Evolutionary conservation across 2,329 filamentous ascomycete species (phyloP), one percentile per base, ranked within the genome.

Genomic region (Pseudogymnoascus sp.): DNA sequence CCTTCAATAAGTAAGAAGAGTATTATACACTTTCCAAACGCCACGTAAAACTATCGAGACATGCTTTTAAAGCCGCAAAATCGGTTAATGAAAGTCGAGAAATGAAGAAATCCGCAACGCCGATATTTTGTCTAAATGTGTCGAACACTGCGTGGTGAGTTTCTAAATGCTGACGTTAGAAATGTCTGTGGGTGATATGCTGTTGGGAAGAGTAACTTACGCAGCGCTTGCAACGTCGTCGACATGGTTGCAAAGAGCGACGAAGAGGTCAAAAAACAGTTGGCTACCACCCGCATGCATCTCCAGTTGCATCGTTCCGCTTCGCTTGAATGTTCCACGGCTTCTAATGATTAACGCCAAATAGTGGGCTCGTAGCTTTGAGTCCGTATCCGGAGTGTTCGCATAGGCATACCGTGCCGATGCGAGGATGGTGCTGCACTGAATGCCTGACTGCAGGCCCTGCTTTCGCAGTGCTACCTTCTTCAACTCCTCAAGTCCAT

Each of bases 301-400:
- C 78, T 96, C 92, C 68, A 90, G 84, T 77, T 96, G 92, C 92
- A 96, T 96, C 3, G 92, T 96, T 61, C 92, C 91, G 75, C 91
- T 96, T 62, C 91, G 83, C 81, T 96, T 96, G 77, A 97, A 96
- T 2, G 91, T 96, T 71, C 84, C 84, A 67, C 92, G 85, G 69
- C 88, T 91, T 67, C 92, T 87, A 72, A 96, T 95, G 76, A 96
- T 96, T 71, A 96, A 85, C 15, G 92, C 91, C 38, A 96, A 85
- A 70, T 96, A 97, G 75, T 96, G 92, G 25, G 91, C 91, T 63
- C 92, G 84, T 61, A 96, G 81, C 75, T 92, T 92, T n/a, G 90
- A 93, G 78, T 96, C 92, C 21, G 81, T 90, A 72, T 96, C 91
- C 2, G 92, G 91, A 0, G 92, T 97, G 76, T 96, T 85, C 69